Evolutionary conservation across 1,139 yeast species (phyloP), one percentile per base, ranked within the genome.

Genomic region (Hyphopichia khmerensis): DNA sequence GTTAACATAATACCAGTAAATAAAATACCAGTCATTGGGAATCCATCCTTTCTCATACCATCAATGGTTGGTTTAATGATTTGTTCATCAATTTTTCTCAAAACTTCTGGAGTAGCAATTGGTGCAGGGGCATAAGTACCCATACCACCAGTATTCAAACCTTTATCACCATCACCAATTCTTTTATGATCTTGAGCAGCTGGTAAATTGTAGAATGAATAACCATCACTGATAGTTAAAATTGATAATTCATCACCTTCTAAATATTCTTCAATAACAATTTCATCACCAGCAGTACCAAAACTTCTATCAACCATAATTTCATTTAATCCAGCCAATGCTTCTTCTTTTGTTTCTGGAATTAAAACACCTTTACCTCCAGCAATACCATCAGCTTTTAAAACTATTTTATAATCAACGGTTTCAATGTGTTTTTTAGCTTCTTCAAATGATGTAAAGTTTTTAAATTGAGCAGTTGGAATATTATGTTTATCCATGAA

Each of bases 61-160:
- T 84, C 93, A 60, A 95, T 85, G 36, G 97, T 87, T 44, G 98
- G 99, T 67, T 86, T 83, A 54, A 95, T 79, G 56, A 95, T 79
- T 26, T 79, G 75, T 41, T 74, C 72, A 58, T 90, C 82, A 57
- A 95, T 90, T 62, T 82, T 75, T 46, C 76, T 69, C 55, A 90
- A 69, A 30, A 93, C 65, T 31, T 77, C 75, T 4, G 87, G 82
- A 24, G 93, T 84, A 18, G 87, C 93, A 47, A 91, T 78, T 42
- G 99, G 99, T 8, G 98, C 96, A 38, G 99, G 99, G 4, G 98
- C 95, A 60, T 95, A 95, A 15, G 99, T 96, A 49, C 99, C 99
- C 99, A 95, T 95, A 50, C 99, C 99, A 52, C 99, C 99, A 40
- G 99, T 95, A 71, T 95, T 95, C 51, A 91, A 77, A 31, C 99